These are phyloP conservation scores for Forsythia viridissima DNA, from an alignment of 257 asterid genomes.

Conservation along the genomic window DNA sequence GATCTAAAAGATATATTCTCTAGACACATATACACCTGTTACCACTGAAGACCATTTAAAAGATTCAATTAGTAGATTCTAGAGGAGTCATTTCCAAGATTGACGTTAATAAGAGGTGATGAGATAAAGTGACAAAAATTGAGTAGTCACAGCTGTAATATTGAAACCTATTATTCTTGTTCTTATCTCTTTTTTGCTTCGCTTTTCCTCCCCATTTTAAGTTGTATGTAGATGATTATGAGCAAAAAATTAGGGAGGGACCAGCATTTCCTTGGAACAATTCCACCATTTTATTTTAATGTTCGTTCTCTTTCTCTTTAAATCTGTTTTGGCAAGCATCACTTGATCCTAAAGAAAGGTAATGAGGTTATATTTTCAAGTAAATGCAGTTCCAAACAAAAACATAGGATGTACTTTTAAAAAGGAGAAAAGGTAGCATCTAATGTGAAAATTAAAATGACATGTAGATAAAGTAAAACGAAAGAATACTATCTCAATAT, in stretches of 20 bases:
- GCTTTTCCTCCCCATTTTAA: not conserved
- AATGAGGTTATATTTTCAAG: not conserved
- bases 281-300: not conserved
- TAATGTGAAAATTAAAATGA: not conserved
- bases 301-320: not conserved
- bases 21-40: not conserved
- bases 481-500: not conserved
- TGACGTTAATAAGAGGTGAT: constrained; percentile 4
- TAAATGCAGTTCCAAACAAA: not conserved
- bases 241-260: not conserved
- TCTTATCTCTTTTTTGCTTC: not conserved
- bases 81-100: not conserved
- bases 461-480: not conserved
- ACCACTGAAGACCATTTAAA: not conserved
- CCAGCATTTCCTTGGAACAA: not conserved
- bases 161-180: not conserved
- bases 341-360: not conserved
- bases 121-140: not conserved
- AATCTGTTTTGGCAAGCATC: not conserved
- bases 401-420: not conserved
- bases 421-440: not conserved
- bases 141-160: not conserved
- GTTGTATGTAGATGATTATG: not conserved
- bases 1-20: not conserved
- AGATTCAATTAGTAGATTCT: not conserved